Percentiles rank a stretch among this genome's conserved stretches.
These are phyloP conservation scores for Elsinoe necatrix DNA, from an alignment of 2,329 filamentous ascomycete genomes.

Conservation along the genomic window DNA sequence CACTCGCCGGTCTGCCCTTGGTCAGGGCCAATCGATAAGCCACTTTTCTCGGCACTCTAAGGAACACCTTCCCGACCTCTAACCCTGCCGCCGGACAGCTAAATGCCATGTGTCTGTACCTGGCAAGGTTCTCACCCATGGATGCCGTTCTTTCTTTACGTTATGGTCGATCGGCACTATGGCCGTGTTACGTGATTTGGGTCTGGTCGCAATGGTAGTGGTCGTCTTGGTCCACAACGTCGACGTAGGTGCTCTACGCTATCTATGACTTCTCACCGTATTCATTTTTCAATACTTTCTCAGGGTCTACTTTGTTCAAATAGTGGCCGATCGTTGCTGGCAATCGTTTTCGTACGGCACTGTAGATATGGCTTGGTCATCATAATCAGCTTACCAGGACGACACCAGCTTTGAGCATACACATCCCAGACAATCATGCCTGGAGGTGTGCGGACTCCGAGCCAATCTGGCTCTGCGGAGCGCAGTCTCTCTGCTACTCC, in stretches of 20 bases:
- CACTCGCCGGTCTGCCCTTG: not conserved
- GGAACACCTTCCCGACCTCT: not conserved
- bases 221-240: slow-evolving; percentile 5
- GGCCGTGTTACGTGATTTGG: slow-evolving; percentile 8
- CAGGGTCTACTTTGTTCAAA: not conserved
- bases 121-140: not conserved
- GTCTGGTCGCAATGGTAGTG: not conserved
- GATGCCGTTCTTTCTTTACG: not conserved
- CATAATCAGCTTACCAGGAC: not conserved
- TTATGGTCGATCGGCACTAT: slow-evolving; percentile 6
- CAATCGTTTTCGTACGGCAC: not conserved
- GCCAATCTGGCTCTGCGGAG: not conserved
- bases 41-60: slow-evolving; percentile 1
- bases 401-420: not conserved
- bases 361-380: not conserved
- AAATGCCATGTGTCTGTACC: not conserved
- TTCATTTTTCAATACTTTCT: not conserved
- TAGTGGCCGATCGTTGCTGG: not conserved
- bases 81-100: not conserved
- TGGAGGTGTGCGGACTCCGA: not conserved
- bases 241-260: slow-evolving; percentile 3
- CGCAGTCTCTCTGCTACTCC: slow-evolving; percentile 16
- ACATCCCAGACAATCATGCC: not conserved
- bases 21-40: slow-evolving; percentile 1
- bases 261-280: slow-evolving; percentile 8